A percentile compares a stretch with the other conserved stretches of the same genome.
These are phyloP conservation scores for Tolypocladium endophyticum DNA, from an alignment of 2,329 filamentous ascomycete species.

Conservation along the genomic window DNA sequence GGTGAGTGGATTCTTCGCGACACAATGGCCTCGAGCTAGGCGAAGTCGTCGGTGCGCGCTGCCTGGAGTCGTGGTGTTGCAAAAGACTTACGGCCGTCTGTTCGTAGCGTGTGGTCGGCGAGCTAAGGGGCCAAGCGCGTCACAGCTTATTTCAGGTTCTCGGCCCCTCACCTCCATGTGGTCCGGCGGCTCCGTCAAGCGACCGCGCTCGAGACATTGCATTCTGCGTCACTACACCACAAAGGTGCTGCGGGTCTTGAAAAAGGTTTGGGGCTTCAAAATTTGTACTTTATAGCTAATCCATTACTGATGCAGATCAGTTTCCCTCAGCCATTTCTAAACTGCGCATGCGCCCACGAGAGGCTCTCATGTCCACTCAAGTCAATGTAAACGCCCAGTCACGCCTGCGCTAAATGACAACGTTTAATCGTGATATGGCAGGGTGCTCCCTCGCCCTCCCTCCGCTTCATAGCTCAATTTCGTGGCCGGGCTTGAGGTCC, in stretches of 20 bases:
- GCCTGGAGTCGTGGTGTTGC: not conserved
- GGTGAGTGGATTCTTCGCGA: not conserved
- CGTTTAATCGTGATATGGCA: not conserved
- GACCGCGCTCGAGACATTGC: not conserved
- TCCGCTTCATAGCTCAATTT: conserved; percentile 16
- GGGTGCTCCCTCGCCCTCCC: not conserved
- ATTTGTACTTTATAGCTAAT: not conserved
- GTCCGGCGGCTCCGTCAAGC: not conserved
- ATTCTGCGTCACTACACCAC: not conserved
- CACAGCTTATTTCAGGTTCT: not conserved
- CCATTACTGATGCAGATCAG: not conserved
- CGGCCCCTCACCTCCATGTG: not conserved
- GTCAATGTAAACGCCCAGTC: not conserved
- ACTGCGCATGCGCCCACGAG: not conserved
- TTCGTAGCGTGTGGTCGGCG: not conserved
- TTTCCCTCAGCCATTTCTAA: not conserved
- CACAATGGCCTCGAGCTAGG: not conserved
- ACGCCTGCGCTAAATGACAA: not conserved
- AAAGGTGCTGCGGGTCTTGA: not conserved
- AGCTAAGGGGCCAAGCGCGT: not conserved
- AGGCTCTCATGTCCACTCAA: not conserved
- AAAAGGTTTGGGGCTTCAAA: no score
- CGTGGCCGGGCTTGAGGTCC: conserved; percentile 28
- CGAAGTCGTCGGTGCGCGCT: not conserved
- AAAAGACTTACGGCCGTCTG: not conserved